A percentile compares a stretch with the other conserved stretches of the same genome.
Conservation (phyloP, 495 filamentous ascomycete genomes). For the Penicillium bialowiezense region DNA sequence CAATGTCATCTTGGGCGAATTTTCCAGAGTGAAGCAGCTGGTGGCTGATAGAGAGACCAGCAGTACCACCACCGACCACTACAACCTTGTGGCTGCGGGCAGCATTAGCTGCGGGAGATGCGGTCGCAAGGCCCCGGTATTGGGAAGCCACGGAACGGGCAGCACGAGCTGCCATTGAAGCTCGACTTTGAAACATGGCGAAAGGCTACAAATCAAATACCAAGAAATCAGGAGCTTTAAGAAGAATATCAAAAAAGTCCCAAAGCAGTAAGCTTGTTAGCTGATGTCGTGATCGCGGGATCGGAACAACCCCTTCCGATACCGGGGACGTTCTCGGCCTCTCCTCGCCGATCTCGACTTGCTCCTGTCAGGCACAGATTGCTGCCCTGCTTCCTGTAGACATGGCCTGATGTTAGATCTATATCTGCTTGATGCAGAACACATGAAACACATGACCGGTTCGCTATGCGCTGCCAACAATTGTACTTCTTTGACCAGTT, state of each 20-base stretch:
- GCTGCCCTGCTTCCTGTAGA: too few species aligned
- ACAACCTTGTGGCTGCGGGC: conserved; percentile 58
- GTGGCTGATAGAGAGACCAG: conserved; percentile 60
- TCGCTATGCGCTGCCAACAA: too few species aligned
- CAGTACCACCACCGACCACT: conserved; percentile 61
- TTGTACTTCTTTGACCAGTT: too few species aligned
- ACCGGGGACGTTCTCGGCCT: background rate
- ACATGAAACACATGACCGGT: too few species aligned
- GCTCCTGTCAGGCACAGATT: too few species aligned
- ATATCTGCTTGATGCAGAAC: too few species aligned
- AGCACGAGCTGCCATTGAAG: conserved; percentile 16
- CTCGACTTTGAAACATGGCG: conserved; percentile 21
- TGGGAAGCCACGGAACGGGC: conserved; percentile 14
- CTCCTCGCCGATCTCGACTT: background rate
- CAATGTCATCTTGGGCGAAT: conserved; percentile 59
- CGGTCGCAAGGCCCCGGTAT: conserved; percentile 37
- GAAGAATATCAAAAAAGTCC: background rate
- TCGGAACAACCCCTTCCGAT: background rate
- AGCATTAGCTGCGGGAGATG: conserved; percentile 30
- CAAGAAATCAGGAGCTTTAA: background rate
- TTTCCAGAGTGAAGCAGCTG: conserved; percentile 57
- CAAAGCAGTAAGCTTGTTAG: background rate
- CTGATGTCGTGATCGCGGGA: conserved; percentile 5
- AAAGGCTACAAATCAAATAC: background rate
- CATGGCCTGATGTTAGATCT: too few species aligned